phyloP scores from a whole-genome alignment of 2,329 filamentous ascomycete species.

The Didymella sp. region DNA sequence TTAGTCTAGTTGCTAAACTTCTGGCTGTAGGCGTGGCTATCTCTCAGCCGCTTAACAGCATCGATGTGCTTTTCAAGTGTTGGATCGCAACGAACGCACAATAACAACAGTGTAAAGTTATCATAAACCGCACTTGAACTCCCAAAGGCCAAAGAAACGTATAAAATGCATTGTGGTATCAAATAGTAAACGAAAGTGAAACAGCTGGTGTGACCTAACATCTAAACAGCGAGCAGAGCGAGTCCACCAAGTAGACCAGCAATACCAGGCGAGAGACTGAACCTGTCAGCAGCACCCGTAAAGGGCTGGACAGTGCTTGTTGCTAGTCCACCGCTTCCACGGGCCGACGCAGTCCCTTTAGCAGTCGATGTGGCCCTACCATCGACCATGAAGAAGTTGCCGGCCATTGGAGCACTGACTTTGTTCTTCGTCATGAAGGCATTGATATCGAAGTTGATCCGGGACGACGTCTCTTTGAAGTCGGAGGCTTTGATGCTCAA shows the following conservation, averaged over 20 bases:
- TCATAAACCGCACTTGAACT: too few species aligned
- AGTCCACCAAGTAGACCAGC: conserved; percentile 19
- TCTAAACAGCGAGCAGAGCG: conserved; percentile 16
- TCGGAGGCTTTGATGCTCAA: conserved; percentile 32
- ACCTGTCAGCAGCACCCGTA: conserved; percentile 22
- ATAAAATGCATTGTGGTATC: conserved; percentile 8
- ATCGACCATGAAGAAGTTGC: conserved; percentile 47
- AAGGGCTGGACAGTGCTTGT: conserved; percentile 26
- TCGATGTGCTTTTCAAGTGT: too few species aligned
- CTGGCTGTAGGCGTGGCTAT: too few species aligned
- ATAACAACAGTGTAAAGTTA: too few species aligned
- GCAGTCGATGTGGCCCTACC: conserved; percentile 29
- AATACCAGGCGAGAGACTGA: conserved; percentile 6
- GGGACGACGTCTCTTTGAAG: conserved; percentile 28
- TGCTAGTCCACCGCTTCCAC: conserved; percentile 28
- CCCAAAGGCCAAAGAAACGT: not conserved
- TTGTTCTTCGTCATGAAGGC: conserved; percentile 36
- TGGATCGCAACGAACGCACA: too few species aligned
- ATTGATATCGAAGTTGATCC: conserved; percentile 41
- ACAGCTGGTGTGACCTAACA: not conserved
- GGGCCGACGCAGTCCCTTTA: conserved; percentile 22
- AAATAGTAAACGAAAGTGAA: not conserved
- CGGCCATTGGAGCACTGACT: conserved; percentile 39
- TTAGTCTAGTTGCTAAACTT: too few species aligned
- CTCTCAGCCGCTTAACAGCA: too few species aligned